These are phyloP conservation scores for Phytopythium delawarense DNA, from an alignment of 352 stramenopile species.

Conservation along the genomic window DNA sequence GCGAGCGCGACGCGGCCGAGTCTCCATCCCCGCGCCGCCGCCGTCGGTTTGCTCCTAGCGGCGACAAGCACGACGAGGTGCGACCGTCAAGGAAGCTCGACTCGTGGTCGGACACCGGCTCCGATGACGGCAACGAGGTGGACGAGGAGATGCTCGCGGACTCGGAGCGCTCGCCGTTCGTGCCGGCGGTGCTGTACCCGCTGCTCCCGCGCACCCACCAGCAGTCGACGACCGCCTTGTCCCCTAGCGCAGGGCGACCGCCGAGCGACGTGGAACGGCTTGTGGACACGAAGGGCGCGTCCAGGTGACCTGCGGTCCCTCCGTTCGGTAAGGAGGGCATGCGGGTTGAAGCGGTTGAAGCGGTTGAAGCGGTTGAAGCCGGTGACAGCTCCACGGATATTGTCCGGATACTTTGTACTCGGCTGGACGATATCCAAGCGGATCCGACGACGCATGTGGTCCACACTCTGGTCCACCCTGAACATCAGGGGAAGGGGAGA, in stretches of 20 bases:
- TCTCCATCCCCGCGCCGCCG: background rate
- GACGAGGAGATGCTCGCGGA: conserved; percentile 22
- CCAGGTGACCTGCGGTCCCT: background rate
- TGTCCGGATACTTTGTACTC: too few species aligned
- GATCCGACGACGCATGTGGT: background rate
- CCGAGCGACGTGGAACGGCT: background rate
- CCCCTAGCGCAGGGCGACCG: background rate
- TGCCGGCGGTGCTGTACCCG: conserved; percentile 56
- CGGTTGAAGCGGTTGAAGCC: too few species aligned
- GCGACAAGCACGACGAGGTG: conserved; percentile 33
- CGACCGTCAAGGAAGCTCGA: conserved; percentile 9
- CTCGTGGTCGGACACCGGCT: conserved; percentile 1
- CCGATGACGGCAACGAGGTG: conserved; percentile 12
- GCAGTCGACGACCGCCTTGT: background rate
- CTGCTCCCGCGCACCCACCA: conserved; percentile 35
- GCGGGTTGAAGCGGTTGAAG: too few species aligned
- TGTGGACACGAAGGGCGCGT: background rate
- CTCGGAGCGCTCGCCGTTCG: conserved; percentile 34
- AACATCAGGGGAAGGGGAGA: background rate
- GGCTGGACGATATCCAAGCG: background rate
- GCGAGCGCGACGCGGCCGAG: conserved; percentile 2
- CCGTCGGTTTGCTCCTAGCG: conserved; percentile 8
- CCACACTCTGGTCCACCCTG: background rate
- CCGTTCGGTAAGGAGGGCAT: too few species aligned
- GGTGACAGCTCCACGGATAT: too few species aligned